phyloP scores from a whole-genome alignment of 192 early-diverging fungal species.

The Spizellomyces sp. region DNA sequence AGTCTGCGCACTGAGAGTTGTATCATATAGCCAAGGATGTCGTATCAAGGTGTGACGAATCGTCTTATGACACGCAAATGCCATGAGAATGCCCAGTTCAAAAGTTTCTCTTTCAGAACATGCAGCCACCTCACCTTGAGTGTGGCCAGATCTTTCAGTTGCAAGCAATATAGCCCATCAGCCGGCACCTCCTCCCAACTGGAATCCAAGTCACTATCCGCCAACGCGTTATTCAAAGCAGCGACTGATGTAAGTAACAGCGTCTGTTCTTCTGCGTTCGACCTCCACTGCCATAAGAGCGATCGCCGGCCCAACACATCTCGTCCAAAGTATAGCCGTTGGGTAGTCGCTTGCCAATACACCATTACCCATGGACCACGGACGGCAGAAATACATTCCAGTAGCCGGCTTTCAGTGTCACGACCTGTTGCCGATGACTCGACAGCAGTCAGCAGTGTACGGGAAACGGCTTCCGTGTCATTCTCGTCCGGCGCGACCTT shows the following conservation, averaged over 20 bases:
- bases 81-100: too few species aligned
- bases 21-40: too few species aligned
- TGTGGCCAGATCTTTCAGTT: background rate
- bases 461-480: conserved; percentile 60
- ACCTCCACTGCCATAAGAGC: conserved; percentile 29
- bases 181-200: conserved; percentile 79
- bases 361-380: conserved; percentile 82
- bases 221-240: too few species aligned
- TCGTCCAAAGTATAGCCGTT: conserved; percentile 76
- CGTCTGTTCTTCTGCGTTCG: background rate
- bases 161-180: conserved; percentile 62
- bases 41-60: too few species aligned
- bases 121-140: too few species aligned
- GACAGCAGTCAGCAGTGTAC: conserved; percentile 36
- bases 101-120: too few species aligned
- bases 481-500: conserved; percentile 44
- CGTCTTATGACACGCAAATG: too few species aligned
- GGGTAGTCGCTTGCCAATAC: conserved; percentile 45
- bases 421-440: conserved; percentile 22
- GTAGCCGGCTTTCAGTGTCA: conserved; percentile 8
- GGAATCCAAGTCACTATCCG: too few species aligned
- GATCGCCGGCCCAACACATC: conserved; percentile 82
- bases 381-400: conserved; percentile 18
- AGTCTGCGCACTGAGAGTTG: too few species aligned
- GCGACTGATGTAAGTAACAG: too few species aligned